Evolutionary conservation across 2,329 filamentous ascomycete genomes (phyloP).

Genomic region (Penicillium olsonii): DNA sequence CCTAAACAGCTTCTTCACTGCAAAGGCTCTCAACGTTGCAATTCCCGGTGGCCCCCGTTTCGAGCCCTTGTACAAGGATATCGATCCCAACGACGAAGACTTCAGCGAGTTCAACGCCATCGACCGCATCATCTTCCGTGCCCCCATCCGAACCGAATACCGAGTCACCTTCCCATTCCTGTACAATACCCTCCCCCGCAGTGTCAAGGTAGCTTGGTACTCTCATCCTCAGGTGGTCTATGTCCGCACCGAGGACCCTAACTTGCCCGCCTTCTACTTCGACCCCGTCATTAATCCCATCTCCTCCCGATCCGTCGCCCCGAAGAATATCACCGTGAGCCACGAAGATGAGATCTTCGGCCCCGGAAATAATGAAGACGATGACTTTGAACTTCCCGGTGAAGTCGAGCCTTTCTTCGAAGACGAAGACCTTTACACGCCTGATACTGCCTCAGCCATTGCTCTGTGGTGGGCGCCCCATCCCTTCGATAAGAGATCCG

Average conservation of each 20-base stretch:
- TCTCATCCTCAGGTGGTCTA: constrained; percentile 93
- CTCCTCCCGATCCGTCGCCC: constrained; percentile 87
- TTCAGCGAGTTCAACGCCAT: constrained; percentile 99
- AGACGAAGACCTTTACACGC: constrained; percentile 84
- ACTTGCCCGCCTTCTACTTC: constrained; percentile 94
- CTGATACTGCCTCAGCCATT: constrained; percentile 87
- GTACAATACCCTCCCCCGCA: constrained; percentile 94
- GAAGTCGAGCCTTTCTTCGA: constrained; percentile 84
- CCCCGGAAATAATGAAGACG: constrained; percentile 75
- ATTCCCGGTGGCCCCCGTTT: constrained; percentile 97
- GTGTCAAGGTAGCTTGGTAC: constrained; percentile 91
- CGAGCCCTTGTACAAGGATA: constrained; percentile 96
- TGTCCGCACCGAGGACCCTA: constrained; percentile 80
- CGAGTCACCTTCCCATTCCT: constrained; percentile 91
- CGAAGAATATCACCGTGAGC: constrained; percentile 87
- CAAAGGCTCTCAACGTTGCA: constrained; percentile 94
- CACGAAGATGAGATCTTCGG: constrained; percentile 96
- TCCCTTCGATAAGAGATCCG: constrained; percentile 91
- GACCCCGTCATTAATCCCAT: constrained; percentile 98
- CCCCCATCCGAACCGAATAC: constrained; percentile 92
- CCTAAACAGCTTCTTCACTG: constrained; percentile 88
- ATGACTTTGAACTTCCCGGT: constrained; percentile 78
- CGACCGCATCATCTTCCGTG: constrained; percentile 97
- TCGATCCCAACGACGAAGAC: constrained; percentile 97
- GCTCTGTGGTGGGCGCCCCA: constrained; percentile 97